These are phyloP conservation scores for Globisporangium carolinianum DNA, from an alignment of 352 stramenopile species.

Conservation along the genomic window DNA sequence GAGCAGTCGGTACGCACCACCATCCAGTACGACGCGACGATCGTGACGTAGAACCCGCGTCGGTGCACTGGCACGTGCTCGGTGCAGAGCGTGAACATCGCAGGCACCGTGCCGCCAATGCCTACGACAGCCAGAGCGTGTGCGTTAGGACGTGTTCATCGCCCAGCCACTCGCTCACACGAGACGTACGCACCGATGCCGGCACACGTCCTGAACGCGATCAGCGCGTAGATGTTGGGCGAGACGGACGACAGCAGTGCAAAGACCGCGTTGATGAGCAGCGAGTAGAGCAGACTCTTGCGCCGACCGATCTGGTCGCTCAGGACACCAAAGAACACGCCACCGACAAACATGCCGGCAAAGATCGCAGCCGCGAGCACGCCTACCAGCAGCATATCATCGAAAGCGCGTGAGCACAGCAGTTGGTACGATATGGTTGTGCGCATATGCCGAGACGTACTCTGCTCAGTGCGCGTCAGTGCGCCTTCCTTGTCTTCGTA, in stretches of 20 bases:
- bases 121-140: slow-evolving; percentile 26
- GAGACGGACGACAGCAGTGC: slow-evolving; percentile 67
- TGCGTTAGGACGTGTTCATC: too few relatives aligned
- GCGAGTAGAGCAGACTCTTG: slow-evolving; percentile 60
- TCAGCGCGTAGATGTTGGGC: slow-evolving; percentile 57
- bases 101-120: slow-evolving; percentile 82
- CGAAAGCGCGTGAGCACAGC: not conserved
- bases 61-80: slow-evolving; percentile 76
- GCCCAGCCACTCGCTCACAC: too few relatives aligned
- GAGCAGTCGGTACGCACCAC: slow-evolving; percentile 31
- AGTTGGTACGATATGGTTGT: not conserved
- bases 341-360: slow-evolving; percentile 86
- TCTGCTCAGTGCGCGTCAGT: slow-evolving; percentile 43
- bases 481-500: slow-evolving; percentile 69
- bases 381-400: slow-evolving; percentile 22
- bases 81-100: slow-evolving; percentile 82
- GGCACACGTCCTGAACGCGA: slow-evolving; percentile 48
- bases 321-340: slow-evolving; percentile 63
- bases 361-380: slow-evolving; percentile 84
- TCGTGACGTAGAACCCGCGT: slow-evolving; percentile 79
- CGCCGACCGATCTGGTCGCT: slow-evolving; percentile 76
- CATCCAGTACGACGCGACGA: slow-evolving; percentile 90
- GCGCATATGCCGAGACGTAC: slow-evolving; percentile 18
- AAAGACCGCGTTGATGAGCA: slow-evolving; percentile 78
- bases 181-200: slow-evolving; percentile 34